phyloP scores from a whole-genome alignment of 73 alveolate species.

The Uronychia setigera region DNA sequence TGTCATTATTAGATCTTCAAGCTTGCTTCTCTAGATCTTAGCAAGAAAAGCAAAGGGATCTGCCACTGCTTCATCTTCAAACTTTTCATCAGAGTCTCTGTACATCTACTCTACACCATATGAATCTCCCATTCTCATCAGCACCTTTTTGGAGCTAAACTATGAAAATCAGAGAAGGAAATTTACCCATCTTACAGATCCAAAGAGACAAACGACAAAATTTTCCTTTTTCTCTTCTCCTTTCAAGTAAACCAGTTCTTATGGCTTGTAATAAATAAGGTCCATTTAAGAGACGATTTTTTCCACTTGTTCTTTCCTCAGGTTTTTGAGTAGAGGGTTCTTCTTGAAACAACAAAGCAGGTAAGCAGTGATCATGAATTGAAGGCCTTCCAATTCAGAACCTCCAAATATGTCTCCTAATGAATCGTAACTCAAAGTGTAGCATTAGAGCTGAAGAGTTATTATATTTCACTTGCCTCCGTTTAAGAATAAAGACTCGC shows the following conservation, averaged over 20 bases:
- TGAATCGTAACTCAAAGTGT: slow-evolving; percentile 8
- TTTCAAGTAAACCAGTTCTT: slow-evolving; percentile 41
- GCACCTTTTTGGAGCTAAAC: neutral
- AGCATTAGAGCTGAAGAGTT: slow-evolving; percentile 12
- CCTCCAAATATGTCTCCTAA: slow-evolving; percentile 21
- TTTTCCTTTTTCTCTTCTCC: slow-evolving; percentile 27
- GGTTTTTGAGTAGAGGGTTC: slow-evolving; percentile 15
- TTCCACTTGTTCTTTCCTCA: slow-evolving; percentile 36
- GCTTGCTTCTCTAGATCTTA: slow-evolving; percentile 25
- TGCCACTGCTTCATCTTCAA: slow-evolving; percentile 34
- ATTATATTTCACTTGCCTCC: slow-evolving; percentile 1
- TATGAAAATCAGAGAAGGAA: neutral
- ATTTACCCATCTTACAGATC: slow-evolving; percentile 11
- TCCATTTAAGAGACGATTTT: slow-evolving; percentile 29
- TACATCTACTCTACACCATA: slow-evolving; percentile 45
- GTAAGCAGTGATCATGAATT: slow-evolving; percentile 2
- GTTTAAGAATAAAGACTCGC: slow-evolving; percentile 10
- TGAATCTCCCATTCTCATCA: slow-evolving; percentile 6
- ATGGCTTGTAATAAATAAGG: slow-evolving; percentile 8
- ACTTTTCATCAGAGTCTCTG: neutral
- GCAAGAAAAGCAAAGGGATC: slow-evolving; percentile 58
- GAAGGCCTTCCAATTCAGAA: slow-evolving; percentile 1
- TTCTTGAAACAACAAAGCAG: neutral
- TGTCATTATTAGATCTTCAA: slow-evolving; percentile 42
- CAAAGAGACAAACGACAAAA: slow-evolving; percentile 40